Base-by-base conservation (phyloP, 1,284 basidiomycete species). In the Microstroma glucosiphilum region DNA sequence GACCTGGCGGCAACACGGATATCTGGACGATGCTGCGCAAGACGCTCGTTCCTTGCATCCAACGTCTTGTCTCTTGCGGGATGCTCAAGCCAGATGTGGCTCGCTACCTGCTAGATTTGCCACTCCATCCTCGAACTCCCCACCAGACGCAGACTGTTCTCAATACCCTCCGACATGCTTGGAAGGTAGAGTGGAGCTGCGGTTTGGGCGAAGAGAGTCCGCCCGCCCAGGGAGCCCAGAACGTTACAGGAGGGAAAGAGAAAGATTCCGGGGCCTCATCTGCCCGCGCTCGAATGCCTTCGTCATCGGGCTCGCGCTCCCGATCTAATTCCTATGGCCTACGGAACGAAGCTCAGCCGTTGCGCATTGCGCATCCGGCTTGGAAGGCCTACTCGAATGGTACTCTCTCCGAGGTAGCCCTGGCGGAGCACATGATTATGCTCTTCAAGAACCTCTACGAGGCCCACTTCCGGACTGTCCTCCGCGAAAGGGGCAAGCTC, bases 371-470 rank as follows among this genome's bases (percentile, higher is more conserved):
- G 7, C 80, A 81, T 51, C 80, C 80, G 1, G 80, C 80, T 1
- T 80, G 79, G 76, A 73, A 74, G 30, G 80, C 79, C 37, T 62
- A 79, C 58, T 67, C 76, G 40, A 72, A 80, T 41, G 77, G 78
- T 6, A 77, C 75, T n/a, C 72, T 81, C 42, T 70, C 73, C 17
- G 65, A 68, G 19, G 70, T 77, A 8, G 70, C 72, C n/a, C 80
- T 79, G 61, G 69, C 79, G 23, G 80, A 81, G 53, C 79, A 80
- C 64, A 62, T 75, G 62, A 61, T 76, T 42, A 67, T 76, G 64
- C 75, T 81, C 37, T 75, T 80, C 68, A 80, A 79, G 67, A 79
- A 79, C 57, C 67, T 81, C n/a, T 81, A 79, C 72, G 80, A 81
- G 61, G 65, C 68, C 41, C 79, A 80, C 62, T 78, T 80, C 67